phyloP scores from a whole-genome alignment of 2,329 filamentous ascomycete genomes.

The Clonostachys rosea region DNA sequence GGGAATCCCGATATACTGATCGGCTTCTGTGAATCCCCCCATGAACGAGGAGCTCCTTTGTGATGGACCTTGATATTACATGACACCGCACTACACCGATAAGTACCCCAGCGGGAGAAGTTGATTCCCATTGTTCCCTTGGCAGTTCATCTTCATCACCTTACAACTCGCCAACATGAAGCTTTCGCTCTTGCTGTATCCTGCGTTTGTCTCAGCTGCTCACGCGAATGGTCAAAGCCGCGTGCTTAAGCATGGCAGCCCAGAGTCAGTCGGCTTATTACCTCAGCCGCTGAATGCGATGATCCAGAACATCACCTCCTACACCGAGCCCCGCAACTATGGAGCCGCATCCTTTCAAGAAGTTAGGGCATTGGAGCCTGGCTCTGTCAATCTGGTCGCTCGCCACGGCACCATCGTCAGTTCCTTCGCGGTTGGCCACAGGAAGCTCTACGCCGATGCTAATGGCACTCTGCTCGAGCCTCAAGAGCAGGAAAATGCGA shows the following conservation, averaged over 20 bases:
- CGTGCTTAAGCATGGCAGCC: neutral
- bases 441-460: slow-evolving; percentile 16
- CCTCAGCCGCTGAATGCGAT: neutral
- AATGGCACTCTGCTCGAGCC: slow-evolving; percentile 18
- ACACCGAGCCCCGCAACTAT: slow-evolving; percentile 3
- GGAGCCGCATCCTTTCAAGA: neutral
- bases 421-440: slow-evolving; percentile 16
- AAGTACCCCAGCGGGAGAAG: too few relatives aligned
- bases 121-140: too few relatives aligned
- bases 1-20: too few relatives aligned
- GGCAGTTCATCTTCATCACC: too few relatives aligned
- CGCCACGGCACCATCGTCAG: slow-evolving; percentile 14
- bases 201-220: too few relatives aligned
- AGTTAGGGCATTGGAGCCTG: slow-evolving; percentile 14
- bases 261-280: neutral
- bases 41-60: too few relatives aligned
- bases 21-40: too few relatives aligned
- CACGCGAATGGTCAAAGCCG: too few relatives aligned
- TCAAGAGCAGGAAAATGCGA: slow-evolving; percentile 15
- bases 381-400: slow-evolving; percentile 11
- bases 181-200: too few relatives aligned
- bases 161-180: too few relatives aligned
- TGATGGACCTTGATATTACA: too few relatives aligned
- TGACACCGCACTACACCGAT: too few relatives aligned
- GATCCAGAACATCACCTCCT: neutral